Base-by-base conservation (phyloP, 345 rosid genomes). In the Triadica sebifera region DNA sequence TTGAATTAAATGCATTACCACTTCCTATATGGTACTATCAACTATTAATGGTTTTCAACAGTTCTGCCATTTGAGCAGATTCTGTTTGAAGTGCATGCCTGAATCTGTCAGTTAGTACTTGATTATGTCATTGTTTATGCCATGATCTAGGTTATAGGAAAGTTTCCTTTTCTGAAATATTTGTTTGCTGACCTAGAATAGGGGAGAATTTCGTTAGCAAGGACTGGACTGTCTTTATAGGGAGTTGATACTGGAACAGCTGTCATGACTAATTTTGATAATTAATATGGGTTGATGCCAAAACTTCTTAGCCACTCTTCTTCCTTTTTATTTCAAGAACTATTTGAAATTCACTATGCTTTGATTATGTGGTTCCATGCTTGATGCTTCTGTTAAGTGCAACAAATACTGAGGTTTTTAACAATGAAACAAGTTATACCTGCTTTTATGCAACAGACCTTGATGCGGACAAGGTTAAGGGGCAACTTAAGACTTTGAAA, bases 401-500 rank as follows among this genome's bases (percentile, higher is more conserved):
- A 12, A 12, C 9, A 45, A 46, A 45, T 8, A 13, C 43, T 29
- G 45, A 69, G 8, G 60, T 38, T 29, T 17, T 37, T 55, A 62
- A 20, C 41, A 3, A 25, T 64, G 15, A 5, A 63, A 63, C 12
- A 56, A 20, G 22, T 56, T 1, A 7, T 22, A n/a, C 56, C 63
- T 49, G 61, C 41, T 82, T 51, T 69, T 70, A 46, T 74, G 59
- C 43, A 81, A 72, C 82, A 87, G 91, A 69, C 82, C 78, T 73
- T 39, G 81, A 79, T 73, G 83, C 79, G 63, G 69, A 80, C 37
- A 73, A 77, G 77, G 79, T 69, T 68, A 86, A 83, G 71, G 85
- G 82, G 57, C 84, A 83, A 24, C 87, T 82, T 76, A 83, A 80
- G 76, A 84, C 72, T 66, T 80, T 93, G 80, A 91, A 90, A 71